Evolutionary conservation across 192 early-diverging fungal species (phyloP).

Genomic region (Umbelopsis sp.): DNA sequence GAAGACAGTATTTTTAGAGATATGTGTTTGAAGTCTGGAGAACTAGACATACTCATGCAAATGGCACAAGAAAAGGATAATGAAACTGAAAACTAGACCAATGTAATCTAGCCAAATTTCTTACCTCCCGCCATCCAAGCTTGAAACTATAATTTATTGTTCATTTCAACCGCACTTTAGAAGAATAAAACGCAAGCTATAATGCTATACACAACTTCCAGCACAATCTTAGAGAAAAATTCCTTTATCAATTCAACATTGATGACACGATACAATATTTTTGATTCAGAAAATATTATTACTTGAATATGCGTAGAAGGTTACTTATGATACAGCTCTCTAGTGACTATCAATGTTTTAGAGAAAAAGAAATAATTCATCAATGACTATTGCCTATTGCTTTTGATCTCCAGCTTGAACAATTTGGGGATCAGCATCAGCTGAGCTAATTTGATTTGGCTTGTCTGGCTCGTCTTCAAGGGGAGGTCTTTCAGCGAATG

Average conservation of each 20-base stretch:
- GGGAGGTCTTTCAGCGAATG: not conserved
- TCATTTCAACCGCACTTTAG: too few relatives aligned
- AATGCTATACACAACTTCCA: too few relatives aligned
- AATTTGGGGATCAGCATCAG: not conserved
- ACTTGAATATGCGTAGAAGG: too few relatives aligned
- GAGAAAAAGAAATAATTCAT: not conserved
- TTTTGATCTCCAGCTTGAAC: not conserved
- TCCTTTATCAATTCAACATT: too few relatives aligned
- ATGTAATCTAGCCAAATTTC: not conserved
- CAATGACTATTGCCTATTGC: not conserved
- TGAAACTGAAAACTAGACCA: not conserved
- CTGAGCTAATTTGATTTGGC: not conserved
- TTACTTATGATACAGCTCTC: too few relatives aligned
- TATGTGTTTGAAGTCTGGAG: conserved; percentile 88
- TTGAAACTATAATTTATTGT: too few relatives aligned
- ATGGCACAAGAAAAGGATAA: conserved; percentile 39
- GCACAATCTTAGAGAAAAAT: too few relatives aligned
- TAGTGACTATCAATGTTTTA: not conserved
- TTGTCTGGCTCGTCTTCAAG: too few relatives aligned
- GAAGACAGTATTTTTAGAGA: conserved; percentile 60
- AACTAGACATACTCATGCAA: conserved; percentile 67
- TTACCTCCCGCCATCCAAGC: too few relatives aligned
- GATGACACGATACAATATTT: too few relatives aligned
- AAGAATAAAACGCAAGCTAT: too few relatives aligned
- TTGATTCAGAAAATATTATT: too few relatives aligned